A percentile compares a stretch with the other conserved stretches of the same genome.
Evolutionary conservation across 306 rosid genomes (phyloP).

Genomic region (Glycine latifolia): DNA sequence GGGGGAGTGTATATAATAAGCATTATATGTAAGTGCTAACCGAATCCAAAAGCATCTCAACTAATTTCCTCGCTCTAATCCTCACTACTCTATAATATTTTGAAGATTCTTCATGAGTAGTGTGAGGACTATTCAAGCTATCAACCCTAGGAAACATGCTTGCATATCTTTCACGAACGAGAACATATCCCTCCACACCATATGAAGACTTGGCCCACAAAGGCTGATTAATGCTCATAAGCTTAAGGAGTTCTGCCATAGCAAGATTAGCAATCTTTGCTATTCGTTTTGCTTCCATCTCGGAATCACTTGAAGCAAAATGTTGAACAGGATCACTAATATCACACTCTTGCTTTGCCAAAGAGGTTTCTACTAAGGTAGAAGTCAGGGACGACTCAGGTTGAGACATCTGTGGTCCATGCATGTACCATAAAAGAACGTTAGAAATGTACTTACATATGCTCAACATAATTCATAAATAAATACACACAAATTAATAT

Average conservation of each 20-base stretch:
- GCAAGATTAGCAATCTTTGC: neutral
- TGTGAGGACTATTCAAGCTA: neutral
- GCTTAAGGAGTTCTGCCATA: neutral
- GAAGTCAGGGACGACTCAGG: neutral
- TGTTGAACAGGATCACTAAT: neutral
- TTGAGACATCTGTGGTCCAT: neutral
- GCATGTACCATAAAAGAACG: neutral
- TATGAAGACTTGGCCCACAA: neutral
- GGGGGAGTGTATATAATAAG: neutral
- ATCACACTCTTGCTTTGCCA: neutral
- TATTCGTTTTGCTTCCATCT: neutral
- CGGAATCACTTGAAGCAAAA: too few relatives aligned
- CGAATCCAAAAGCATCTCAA: slow-evolving; percentile 59
- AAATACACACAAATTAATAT: neutral
- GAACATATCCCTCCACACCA: slow-evolving; percentile 12
- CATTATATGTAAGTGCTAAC: slow-evolving; percentile 40
- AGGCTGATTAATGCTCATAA: neutral
- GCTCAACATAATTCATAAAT: neutral
- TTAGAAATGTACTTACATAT: neutral
- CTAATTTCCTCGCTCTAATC: slow-evolving; percentile 53
- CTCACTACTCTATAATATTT: slow-evolving; percentile 55
- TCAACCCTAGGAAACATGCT: neutral
- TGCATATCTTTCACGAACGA: slow-evolving; percentile 46
- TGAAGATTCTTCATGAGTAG: slow-evolving; percentile 58
- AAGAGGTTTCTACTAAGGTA: neutral